Conservation (phyloP, 352 stramenopile genomes). For the Pythium aquatile region DNA sequence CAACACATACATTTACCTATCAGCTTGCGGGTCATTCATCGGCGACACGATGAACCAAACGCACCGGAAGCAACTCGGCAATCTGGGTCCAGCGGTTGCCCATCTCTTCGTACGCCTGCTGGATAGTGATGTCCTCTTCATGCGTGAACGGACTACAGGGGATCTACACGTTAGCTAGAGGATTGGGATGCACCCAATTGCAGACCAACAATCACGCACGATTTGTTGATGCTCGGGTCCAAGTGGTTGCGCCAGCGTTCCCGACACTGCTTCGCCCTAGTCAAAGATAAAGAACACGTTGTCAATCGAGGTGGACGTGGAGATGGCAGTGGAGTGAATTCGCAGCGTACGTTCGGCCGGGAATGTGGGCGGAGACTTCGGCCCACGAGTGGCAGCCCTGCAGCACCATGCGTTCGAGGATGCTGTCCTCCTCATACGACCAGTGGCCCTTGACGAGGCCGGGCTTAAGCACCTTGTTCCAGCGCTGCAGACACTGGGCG, state of each 20-base stretch:
- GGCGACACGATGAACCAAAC: not conserved
- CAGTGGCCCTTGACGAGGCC: conserved; percentile 89
- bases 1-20: conserved; percentile 8
- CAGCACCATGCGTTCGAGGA: conserved; percentile 39
- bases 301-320: not conserved
- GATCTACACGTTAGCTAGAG: not conserved
- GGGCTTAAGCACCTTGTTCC: conserved; percentile 83
- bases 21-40: not conserved
- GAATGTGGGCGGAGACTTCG: conserved; percentile 73
- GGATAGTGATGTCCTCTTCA: conserved; percentile 93
- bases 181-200: not conserved
- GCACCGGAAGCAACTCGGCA: conserved; percentile 71
- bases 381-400: conserved; percentile 52
- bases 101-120: conserved; percentile 87
- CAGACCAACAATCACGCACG: conserved; percentile 29
- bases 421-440: conserved; percentile 80
- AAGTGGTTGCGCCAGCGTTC: conserved; percentile 97
- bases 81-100: conserved; percentile 96
- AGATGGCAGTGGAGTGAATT: not conserved
- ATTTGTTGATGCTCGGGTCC: conserved; percentile 91
- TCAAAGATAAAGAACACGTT: not conserved
- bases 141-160: conserved; percentile 65
- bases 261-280: conserved; percentile 92
- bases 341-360: conserved; percentile 57
- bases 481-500: conserved; percentile 59